Evolutionary conservation across 192 early-diverging fungal species (phyloP).

Genomic region (Polychytrium aggregatum): DNA sequence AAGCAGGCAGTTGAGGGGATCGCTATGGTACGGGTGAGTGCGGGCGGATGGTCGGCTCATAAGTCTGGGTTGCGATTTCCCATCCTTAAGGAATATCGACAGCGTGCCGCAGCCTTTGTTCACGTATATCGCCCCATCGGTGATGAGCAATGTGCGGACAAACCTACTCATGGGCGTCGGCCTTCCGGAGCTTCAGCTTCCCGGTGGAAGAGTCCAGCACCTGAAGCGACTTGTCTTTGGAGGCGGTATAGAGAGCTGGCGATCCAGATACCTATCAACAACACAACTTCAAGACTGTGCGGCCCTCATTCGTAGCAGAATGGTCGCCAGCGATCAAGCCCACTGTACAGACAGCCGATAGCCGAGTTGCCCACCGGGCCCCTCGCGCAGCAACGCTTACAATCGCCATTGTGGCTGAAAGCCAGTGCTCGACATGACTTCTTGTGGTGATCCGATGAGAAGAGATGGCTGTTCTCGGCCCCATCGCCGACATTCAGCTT

Average conservation of each 20-base stretch:
- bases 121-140: too few relatives aligned
- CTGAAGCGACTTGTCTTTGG: conserved; percentile 76
- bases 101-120: too few relatives aligned
- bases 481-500: neutral
- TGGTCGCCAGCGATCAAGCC: too few relatives aligned
- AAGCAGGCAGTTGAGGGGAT: conserved; percentile 70
- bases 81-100: too few relatives aligned
- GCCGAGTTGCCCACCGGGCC: too few relatives aligned
- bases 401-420: conserved; percentile 66
- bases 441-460: conserved; percentile 52
- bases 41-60: neutral
- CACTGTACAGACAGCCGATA: too few relatives aligned
- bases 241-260: conserved; percentile 63
- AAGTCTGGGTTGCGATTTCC: neutral
- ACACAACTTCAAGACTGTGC: neutral
- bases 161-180: conserved; percentile 74
- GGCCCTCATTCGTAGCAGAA: neutral
- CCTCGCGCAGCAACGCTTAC: conserved; percentile 26
- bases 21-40: conserved; percentile 19
- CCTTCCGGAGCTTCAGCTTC: conserved; percentile 53
- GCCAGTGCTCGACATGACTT: conserved; percentile 77
- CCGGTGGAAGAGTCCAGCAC: conserved; percentile 67
- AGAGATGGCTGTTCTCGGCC: conserved; percentile 14
- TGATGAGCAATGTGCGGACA: neutral
- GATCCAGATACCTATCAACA: conserved; percentile 1